Evolutionary conservation across 371 early-diverging fungal species (phyloP), one percentile per base, ranked within the genome.

Genomic region (Apophysomyces ossiformis): DNA sequence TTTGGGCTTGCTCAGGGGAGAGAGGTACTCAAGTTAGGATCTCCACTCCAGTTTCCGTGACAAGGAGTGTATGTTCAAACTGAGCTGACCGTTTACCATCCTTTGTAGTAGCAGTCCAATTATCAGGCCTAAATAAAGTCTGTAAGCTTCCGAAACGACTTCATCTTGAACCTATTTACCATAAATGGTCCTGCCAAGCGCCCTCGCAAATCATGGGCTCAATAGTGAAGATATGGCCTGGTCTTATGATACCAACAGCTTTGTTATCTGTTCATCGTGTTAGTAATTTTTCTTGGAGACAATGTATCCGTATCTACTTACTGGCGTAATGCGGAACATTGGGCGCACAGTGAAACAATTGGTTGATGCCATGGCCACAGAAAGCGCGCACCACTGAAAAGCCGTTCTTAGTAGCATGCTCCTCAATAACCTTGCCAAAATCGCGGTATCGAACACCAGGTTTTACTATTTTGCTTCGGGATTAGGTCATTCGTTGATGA

Each of bases 181-280:
- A 83, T 57, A 80, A 60, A 58, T 70, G 63, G 38, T 79, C 78
- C 63, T 81, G 59, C 59, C 72, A 81, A 44, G 57, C 73, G 60
- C 93, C 97, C 73, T 93, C 95, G 68, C 89, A 92, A 72, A 98
- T 95, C 97, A 97, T 97, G 15, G 97, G 99, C 75, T 98, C 98
- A 63, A 98, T 98, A 7, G 99, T 98, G 69, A 98, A 98, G 56
- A 90, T 80, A 70, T 98, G 97, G 8, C 99, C 99, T 21, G 92
- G 88, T 75, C 93, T 93, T 89, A 95, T 91, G 7, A 92, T 88
- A 47, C 99, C 99, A 57, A 96, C 85, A 4, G 97, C 95, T 86
- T 96, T 96, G 77, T 97, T 96, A 65, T 89, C 87, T 85, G 65
- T 39, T 5, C 18, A 46, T 26, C 18, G 7, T 21, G 1, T 26